A percentile compares a stretch with the other conserved stretches of the same genome.
These are phyloP conservation scores for Hypoxylon sp. DNA, from an alignment of 2,329 filamentous ascomycete genomes.

Conservation along the genomic window DNA sequence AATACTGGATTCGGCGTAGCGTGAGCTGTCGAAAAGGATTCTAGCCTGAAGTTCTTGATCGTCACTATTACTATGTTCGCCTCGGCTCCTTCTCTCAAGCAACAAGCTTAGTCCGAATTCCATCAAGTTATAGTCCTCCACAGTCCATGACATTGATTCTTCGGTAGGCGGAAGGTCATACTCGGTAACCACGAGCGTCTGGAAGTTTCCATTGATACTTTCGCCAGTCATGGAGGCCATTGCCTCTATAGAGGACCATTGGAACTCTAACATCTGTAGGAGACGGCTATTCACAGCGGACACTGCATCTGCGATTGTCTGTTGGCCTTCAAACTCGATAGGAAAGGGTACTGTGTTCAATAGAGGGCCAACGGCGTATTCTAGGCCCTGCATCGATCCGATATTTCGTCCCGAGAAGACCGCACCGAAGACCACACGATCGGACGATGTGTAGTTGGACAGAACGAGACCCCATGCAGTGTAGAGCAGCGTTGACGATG, in stretches of 20 bases:
- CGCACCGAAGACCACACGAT: conserved; percentile 27
- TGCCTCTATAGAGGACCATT: background rate
- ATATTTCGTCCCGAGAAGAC: conserved; percentile 23
- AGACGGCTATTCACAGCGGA: background rate
- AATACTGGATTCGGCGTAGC: background rate
- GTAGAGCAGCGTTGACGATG: conserved; percentile 17
- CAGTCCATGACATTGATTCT: background rate
- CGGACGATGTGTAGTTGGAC: conserved; percentile 24
- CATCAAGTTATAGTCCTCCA: background rate
- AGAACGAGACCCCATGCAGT: conserved; percentile 24
- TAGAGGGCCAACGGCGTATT: background rate
- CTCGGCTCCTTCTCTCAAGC: too few species aligned
- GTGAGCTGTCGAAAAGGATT: background rate
- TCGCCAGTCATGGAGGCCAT: background rate
- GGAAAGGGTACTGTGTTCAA: background rate
- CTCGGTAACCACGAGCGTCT: background rate
- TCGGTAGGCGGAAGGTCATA: background rate
- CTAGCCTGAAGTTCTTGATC: background rate
- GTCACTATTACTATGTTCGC: background rate
- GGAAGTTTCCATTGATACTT: background rate
- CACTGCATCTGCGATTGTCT: background rate
- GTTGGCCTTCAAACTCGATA: background rate
- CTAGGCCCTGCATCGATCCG: background rate
- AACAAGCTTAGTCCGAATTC: background rate
- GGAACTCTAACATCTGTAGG: background rate